A percentile compares a stretch with the other conserved stretches of the same genome.
These are phyloP conservation scores for Boletus bicolor DNA, from an alignment of 768 basidiomycete genomes.

Conservation along the genomic window DNA sequence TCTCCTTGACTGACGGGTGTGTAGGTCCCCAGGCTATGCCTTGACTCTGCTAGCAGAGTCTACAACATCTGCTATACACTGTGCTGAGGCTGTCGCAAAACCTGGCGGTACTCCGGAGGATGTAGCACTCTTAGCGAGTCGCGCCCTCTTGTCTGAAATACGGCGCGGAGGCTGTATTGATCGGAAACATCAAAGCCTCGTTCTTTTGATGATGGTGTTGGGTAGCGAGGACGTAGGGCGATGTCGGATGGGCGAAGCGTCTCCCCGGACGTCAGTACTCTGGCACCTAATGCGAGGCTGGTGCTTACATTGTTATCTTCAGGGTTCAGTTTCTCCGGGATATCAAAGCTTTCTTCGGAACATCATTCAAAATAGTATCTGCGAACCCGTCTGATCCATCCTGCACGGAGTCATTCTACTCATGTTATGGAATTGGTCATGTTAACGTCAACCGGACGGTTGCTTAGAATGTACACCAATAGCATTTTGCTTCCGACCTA, in stretches of 20 bases:
- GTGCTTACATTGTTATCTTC: conserved; percentile 6
- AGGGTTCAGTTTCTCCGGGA: conserved; percentile 94
- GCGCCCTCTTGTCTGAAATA: conserved; percentile 76
- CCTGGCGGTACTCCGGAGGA: conserved; percentile 91
- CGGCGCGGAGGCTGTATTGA: conserved; percentile 87
- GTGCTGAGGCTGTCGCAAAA: conserved; percentile 80
- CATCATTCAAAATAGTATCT: conserved; percentile 85
- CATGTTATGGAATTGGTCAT: conserved; percentile 91
- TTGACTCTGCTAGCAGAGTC: conserved; percentile 88
- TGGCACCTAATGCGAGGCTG: background rate
- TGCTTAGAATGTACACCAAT: conserved; percentile 39
- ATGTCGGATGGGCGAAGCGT: conserved; percentile 82
- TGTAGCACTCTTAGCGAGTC: conserved; percentile 77
- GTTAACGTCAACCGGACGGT: conserved; percentile 82
- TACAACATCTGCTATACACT: conserved; percentile 85
- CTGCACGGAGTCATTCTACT: conserved; percentile 67
- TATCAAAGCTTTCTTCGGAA: conserved; percentile 77
- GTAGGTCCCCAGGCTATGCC: conserved; percentile 94
- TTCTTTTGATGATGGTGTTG: conserved; percentile 89
- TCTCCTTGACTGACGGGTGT: background rate
- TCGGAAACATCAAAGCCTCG: conserved; percentile 80
- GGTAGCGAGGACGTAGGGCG: conserved; percentile 96
- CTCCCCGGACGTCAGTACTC: conserved; percentile 70
- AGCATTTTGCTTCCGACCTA: background rate
- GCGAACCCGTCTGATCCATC: conserved; percentile 51